Percentiles rank a stretch among this genome's conserved stretches.
Conservation (phyloP, 208 protist genomes). For the Hexamita inflata region DNA sequence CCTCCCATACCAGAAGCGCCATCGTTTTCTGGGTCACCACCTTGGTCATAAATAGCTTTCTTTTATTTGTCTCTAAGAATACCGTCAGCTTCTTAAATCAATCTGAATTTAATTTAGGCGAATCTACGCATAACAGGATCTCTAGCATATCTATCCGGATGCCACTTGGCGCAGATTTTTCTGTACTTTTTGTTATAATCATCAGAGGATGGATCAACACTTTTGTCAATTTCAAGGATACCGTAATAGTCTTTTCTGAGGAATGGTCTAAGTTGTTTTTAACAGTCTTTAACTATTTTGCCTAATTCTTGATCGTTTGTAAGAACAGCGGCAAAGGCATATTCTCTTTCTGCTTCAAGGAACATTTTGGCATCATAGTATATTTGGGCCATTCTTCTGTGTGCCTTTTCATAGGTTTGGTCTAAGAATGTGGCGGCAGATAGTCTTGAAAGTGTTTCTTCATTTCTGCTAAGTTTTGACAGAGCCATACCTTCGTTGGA, state of each 20-base stretch:
- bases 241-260: constrained; percentile 6
- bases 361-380: constrained; percentile 11
- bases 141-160: neutral
- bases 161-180: neutral
- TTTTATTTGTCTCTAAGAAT: constrained; percentile 10
- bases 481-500: neutral
- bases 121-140: constrained; percentile 16
- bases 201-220: neutral
- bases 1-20: neutral
- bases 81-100: constrained; percentile 12
- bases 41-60: neutral
- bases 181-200: constrained; percentile 9
- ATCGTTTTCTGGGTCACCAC: constrained; percentile 7
- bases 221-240: neutral
- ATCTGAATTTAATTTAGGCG: constrained; percentile 5
- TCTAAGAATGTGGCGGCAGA: neutral
- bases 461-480: neutral
- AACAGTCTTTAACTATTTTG: neutral
- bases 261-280: neutral
- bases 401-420: constrained; percentile 6
- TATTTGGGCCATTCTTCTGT: neutral
- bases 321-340: neutral
- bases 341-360: neutral
- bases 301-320: neutral
- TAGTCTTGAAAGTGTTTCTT: neutral